phyloP scores from a whole-genome alignment of 2,329 filamentous ascomycete genomes.

The Diplodia sapinea region DNA sequence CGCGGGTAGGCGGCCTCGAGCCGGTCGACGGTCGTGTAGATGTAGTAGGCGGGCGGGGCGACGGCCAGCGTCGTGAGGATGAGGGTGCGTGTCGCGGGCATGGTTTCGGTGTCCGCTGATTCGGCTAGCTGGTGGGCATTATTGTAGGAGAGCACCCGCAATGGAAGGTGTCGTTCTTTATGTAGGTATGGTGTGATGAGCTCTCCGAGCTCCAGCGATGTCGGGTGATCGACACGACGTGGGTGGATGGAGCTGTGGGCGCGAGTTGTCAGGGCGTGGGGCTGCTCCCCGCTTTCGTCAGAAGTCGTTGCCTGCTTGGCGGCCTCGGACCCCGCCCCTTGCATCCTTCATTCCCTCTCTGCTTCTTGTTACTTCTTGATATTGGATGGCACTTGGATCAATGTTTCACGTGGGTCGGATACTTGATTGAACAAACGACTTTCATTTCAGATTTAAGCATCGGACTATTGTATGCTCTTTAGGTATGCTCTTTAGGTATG shows the following conservation, averaged over 20 bases:
- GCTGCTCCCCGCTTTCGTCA: neutral
- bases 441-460: neutral
- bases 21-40: slow-evolving; percentile 4
- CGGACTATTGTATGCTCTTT: neutral
- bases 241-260: neutral
- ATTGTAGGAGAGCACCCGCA: neutral
- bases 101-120: neutral
- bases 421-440: neutral
- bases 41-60: slow-evolving; percentile 10
- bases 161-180: neutral
- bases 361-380: neutral
- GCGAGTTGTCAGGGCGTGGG: neutral
- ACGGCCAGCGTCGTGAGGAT: neutral
- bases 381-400: too few relatives aligned
- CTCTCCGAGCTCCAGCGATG: neutral
- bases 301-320: slow-evolving; percentile 5
- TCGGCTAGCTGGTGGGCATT: neutral
- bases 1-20: slow-evolving; percentile 23
- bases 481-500: neutral
- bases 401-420: neutral
- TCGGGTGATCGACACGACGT: slow-evolving; percentile 11
- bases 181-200: neutral
- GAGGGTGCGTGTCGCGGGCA: slow-evolving; percentile 7
- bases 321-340: neutral
- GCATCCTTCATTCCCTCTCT: neutral